Percentiles rank a stretch among this genome's conserved stretches.
Conservation (phyloP, 164 flowering plant genomes). For the Liquidambar formosana region DNA sequence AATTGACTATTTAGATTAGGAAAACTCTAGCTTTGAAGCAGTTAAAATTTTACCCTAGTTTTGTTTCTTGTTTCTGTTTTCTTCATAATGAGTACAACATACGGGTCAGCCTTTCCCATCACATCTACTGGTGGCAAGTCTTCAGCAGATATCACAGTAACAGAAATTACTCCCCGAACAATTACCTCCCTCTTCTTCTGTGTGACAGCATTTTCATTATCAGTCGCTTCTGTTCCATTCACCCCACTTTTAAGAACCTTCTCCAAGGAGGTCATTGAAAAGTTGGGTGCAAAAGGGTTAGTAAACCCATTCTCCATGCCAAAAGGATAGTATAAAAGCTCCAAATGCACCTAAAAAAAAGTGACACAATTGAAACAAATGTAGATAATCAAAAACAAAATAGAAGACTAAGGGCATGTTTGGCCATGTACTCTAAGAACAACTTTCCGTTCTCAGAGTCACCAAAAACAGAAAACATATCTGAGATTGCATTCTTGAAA, state of each 20-base stretch:
- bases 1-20: neutral
- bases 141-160: slow-evolving; percentile 89
- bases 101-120: slow-evolving; percentile 96
- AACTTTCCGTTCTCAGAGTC: too few species aligned
- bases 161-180: slow-evolving; percentile 89
- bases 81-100: slow-evolving; percentile 73
- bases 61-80: slow-evolving; percentile 70
- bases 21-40: neutral
- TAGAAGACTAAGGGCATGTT: neutral
- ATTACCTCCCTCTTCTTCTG: slow-evolving; percentile 71
- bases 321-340: slow-evolving; percentile 77
- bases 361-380: neutral
- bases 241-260: slow-evolving; percentile 70
- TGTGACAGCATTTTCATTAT: slow-evolving; percentile 31
- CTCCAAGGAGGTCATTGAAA: slow-evolving; percentile 86
- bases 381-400: neutral
- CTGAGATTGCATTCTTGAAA: too few species aligned
- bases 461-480: too few species aligned
- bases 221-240: slow-evolving; percentile 48
- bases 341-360: slow-evolving; percentile 80
- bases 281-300: slow-evolving; percentile 67
- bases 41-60: slow-evolving; percentile 67
- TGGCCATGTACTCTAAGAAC: too few species aligned
- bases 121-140: slow-evolving; percentile 80
- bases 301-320: slow-evolving; percentile 67